Conservation (phyloP, 768 basidiomycete species). For the Tephrocybe sp. region DNA sequence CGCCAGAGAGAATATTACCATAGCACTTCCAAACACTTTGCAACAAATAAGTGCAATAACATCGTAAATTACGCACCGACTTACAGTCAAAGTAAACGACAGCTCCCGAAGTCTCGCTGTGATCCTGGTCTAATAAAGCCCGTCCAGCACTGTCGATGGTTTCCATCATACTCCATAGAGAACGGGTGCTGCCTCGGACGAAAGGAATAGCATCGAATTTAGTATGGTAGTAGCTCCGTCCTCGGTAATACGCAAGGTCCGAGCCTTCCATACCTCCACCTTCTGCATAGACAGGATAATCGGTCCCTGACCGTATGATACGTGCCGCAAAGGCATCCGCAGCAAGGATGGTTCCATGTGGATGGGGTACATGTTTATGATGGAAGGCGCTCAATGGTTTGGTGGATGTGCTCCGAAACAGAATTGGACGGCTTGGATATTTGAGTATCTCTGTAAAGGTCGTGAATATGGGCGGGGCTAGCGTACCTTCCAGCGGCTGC, state of each 20-base stretch:
- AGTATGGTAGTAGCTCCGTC: constrained; percentile 77
- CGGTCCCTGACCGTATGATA: constrained; percentile 67
- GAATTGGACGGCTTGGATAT: constrained; percentile 60
- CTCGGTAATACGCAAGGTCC: constrained; percentile 78
- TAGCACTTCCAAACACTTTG: constrained; percentile 57
- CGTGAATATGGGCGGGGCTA: neutral
- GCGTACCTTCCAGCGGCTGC: constrained; percentile 75
- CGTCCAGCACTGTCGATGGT: constrained; percentile 53
- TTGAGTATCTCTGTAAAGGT: neutral
- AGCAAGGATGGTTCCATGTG: constrained; percentile 71
- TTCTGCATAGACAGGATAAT: constrained; percentile 64
- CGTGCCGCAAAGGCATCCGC: constrained; percentile 70
- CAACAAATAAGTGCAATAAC: neutral
- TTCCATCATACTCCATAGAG: constrained; percentile 84
- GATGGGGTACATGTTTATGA: constrained; percentile 49
- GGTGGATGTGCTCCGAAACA: constrained; percentile 72
- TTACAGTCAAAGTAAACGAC: constrained; percentile 75
- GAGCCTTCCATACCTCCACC: constrained; percentile 54
- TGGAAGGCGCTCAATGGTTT: constrained; percentile 55
- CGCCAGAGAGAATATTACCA: constrained; percentile 56
- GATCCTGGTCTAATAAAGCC: constrained; percentile 49
- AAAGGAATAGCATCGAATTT: constrained; percentile 66
- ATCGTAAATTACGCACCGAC: constrained; percentile 20
- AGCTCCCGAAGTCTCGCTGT: constrained; percentile 24
- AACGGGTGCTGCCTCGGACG: constrained; percentile 44